phyloP scores from a whole-genome alignment of 305 asterid genomes.

The Coffea humblotiana region DNA sequence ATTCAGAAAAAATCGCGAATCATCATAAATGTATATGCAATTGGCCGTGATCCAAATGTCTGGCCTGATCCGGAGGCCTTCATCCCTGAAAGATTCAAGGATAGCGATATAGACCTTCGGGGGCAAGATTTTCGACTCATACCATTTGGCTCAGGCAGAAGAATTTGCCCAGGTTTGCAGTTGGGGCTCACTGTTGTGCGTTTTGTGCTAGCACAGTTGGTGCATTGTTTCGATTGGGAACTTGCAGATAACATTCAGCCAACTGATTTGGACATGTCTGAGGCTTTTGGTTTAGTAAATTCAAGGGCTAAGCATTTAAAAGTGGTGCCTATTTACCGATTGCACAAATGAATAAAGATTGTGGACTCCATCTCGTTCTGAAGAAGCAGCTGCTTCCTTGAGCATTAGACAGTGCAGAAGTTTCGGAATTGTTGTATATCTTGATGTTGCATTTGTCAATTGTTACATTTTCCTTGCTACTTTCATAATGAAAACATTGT shows the following conservation, averaged over 20 bases:
- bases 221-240: slow-evolving; percentile 35
- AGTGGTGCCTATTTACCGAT: no score
- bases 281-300: slow-evolving; percentile 24
- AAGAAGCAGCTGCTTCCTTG: no score
- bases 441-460: no score
- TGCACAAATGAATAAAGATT: no score
- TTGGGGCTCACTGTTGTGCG: slow-evolving; percentile 34
- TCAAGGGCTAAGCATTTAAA: slow-evolving; percentile 2
- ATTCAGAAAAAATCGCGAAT: slow-evolving; percentile 30
- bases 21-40: slow-evolving; percentile 40
- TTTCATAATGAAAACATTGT: no score
- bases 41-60: slow-evolving; percentile 34
- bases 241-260: slow-evolving; percentile 17
- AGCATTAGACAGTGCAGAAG: no score
- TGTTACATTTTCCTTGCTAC: no score
- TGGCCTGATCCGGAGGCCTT: slow-evolving; percentile 44
- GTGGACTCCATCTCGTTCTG: no score
- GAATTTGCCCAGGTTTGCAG: slow-evolving; percentile 46
- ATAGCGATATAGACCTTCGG: slow-evolving; percentile 29
- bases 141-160: slow-evolving; percentile 51
- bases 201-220: slow-evolving; percentile 23
- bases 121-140: slow-evolving; percentile 39
- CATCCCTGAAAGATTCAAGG: slow-evolving; percentile 40
- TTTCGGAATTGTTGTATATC: no score
- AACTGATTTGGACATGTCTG: slow-evolving; percentile 29